Evolutionary conservation across 169 alveolate genomes (phyloP), one percentile per base, ranked within the genome.

Genomic region (Babesia sp.): DNA sequence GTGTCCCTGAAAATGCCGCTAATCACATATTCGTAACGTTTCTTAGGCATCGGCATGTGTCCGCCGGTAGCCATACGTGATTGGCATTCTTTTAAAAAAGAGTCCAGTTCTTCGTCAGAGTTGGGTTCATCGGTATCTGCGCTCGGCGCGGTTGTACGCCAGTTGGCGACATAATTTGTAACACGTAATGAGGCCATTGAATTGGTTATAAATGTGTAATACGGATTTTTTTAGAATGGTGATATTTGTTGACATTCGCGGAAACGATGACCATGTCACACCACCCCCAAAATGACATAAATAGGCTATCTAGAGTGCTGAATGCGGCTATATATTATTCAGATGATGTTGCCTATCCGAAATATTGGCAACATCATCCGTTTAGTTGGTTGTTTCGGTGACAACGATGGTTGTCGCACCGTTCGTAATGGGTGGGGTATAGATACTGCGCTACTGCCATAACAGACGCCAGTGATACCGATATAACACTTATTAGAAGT

Each of bases 1-100:
- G 74, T 59, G 51, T 64, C 74, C 74, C 24, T 64, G 61, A 64
- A 64, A 0, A 64, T 64, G 16, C 74, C 74, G 28, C 53, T 46
- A 26, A 64, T 51, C 20, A 64, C 74, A 34, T 64, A 64, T 36
- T 64, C 74, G 26, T 50, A 46, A 20, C 33, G 61, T 34, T 4
- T 6, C 20, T 46, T 45, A 5, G 74, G 37, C 39, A 51, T 2
- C 7, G 1, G 5, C 12, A 22, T 7, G 5, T 0, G 1, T n/a
- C 37, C 14, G 16, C 48, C 59, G 26, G 53, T 50, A 22, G 7
- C 18, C 48, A 31, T 33, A 5, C 0, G 37, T 34, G 48, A 24
- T 18, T 46, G 6, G n/a, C 61, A 64, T 22, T 44, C 63, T 50
- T 45, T 24, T 45, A 46, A 50, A 16, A 64, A 41, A 18, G 48